Conservation (phyloP, 208 protist genomes). For the Wallacemonas collosoma region DNA sequence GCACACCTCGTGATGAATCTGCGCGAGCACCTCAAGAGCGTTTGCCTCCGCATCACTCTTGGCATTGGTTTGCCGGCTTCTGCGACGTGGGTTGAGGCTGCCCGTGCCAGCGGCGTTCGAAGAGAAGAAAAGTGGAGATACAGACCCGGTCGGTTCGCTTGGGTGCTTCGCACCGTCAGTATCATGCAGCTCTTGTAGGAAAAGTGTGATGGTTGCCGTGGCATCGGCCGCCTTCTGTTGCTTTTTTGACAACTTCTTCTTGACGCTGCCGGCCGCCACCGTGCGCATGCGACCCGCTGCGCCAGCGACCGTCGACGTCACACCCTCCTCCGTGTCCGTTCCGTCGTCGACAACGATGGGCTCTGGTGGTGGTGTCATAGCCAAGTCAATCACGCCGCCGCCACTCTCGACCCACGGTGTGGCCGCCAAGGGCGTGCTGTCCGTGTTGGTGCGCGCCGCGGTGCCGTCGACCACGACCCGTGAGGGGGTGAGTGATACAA, state of each 20-base stretch:
- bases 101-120: neutral
- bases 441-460: neutral
- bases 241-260: conserved; percentile 13
- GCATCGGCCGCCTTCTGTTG: conserved; percentile 14
- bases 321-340: neutral
- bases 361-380: neutral
- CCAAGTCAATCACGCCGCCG: neutral
- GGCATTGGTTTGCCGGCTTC: neutral
- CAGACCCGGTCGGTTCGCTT: too few species aligned
- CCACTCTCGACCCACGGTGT: too few species aligned
- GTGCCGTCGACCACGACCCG: conserved; percentile 5
- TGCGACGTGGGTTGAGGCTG: neutral
- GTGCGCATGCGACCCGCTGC: neutral
- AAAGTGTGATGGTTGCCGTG: conserved; percentile 22
- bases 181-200: conserved; percentile 20
- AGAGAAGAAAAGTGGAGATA: neutral
- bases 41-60: neutral
- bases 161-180: too few species aligned
- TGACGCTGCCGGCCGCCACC: neutral
- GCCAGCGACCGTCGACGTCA: neutral
- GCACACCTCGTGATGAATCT: neutral
- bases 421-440: too few species aligned
- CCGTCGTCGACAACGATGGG: neutral
- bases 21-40: neutral
- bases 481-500: neutral